Evolutionary conservation across 2,329 filamentous ascomycete species (phyloP).

Genomic region (Cordyceps militaris): DNA sequence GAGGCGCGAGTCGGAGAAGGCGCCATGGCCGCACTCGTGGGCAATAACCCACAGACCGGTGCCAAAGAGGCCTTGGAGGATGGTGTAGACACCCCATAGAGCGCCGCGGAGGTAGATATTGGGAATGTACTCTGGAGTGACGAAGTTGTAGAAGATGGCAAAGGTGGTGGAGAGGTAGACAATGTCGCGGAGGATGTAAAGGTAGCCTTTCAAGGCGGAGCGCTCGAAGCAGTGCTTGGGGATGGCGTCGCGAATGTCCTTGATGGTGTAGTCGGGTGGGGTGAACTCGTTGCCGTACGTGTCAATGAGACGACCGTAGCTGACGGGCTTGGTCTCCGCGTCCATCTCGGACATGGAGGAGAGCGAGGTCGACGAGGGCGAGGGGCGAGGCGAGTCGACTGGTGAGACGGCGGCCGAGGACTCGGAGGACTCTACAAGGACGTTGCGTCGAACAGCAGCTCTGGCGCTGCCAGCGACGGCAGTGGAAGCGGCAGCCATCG

Average conservation of each 20-base stretch:
- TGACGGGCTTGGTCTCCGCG: conserved; percentile 31
- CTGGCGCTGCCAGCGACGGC: conserved; percentile 36
- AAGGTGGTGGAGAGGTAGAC: conserved; percentile 68
- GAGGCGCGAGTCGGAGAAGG: conserved; percentile 86
- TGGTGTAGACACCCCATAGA: conserved; percentile 60
- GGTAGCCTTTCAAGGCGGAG: conserved; percentile 65
- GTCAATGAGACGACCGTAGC: conserved; percentile 68
- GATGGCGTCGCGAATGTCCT: conserved; percentile 93
- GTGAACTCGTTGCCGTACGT: conserved; percentile 93
- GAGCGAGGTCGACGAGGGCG: conserved; percentile 80
- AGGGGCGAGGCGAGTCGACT: conserved; percentile 51
- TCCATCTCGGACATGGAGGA: conserved; percentile 75
- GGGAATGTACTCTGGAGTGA: conserved; percentile 77
- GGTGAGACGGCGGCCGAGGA: conserved; percentile 53
- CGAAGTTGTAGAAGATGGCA: conserved; percentile 79
- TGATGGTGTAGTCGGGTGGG: conserved; percentile 93
- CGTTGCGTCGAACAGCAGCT: conserved; percentile 39
- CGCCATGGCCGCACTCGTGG: conserved; percentile 95
- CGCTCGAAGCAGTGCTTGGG: conserved; percentile 96
- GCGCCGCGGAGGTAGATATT: conserved; percentile 57
- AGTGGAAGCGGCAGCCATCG: conserved; percentile 42
- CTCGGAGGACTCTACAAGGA: conserved; percentile 41
- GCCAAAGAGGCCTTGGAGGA: conserved; percentile 85
- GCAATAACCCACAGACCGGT: conserved; percentile 95
- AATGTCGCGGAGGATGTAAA: conserved; percentile 80